phyloP scores from a whole-genome alignment of 257 asterid genomes.

The Plantago major region DNA sequence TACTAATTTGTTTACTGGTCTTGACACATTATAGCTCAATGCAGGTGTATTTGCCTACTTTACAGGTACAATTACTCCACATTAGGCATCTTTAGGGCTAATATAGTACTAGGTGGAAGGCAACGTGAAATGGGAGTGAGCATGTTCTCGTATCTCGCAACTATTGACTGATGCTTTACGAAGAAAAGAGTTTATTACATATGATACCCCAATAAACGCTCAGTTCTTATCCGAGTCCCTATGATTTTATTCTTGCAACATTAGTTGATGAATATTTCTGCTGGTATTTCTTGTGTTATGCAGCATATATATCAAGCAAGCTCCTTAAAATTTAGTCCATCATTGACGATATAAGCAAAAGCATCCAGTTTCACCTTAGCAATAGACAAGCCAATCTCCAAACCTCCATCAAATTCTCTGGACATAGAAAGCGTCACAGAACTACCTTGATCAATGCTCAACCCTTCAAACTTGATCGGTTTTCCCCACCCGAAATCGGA shows the following conservation, averaged over 20 bases:
- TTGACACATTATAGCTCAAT: constrained; percentile 2
- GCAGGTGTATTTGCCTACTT: constrained; percentile 13
- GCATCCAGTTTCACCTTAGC: constrained; percentile 20
- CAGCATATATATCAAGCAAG: too few relatives aligned
- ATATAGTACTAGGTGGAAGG: too few relatives aligned
- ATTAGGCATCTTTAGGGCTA: too few relatives aligned
- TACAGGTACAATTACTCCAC: constrained; percentile 18
- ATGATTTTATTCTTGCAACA: too few relatives aligned
- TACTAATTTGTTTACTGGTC: constrained; percentile 10
- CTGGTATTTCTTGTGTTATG: too few relatives aligned
- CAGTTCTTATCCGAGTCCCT: too few relatives aligned
- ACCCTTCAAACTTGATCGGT: constrained; percentile 19
- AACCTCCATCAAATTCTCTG: constrained; percentile 17
- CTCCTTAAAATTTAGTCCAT: background rate
- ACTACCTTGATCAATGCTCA: constrained; percentile 17
- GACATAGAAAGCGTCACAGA: constrained; percentile 7
- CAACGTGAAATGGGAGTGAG: too few relatives aligned
- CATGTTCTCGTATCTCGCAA: too few relatives aligned
- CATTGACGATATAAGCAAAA: constrained; percentile 7
- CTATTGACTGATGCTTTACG: too few relatives aligned
- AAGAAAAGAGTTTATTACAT: too few relatives aligned
- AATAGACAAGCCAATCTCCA: constrained; percentile 25
- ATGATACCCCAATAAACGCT: too few relatives aligned
- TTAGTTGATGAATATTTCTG: too few relatives aligned
- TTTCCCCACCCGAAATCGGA: constrained; percentile 33